Conservation (phyloP, 768 basidiomycete genomes). For the Polyporus arcularius region DNA sequence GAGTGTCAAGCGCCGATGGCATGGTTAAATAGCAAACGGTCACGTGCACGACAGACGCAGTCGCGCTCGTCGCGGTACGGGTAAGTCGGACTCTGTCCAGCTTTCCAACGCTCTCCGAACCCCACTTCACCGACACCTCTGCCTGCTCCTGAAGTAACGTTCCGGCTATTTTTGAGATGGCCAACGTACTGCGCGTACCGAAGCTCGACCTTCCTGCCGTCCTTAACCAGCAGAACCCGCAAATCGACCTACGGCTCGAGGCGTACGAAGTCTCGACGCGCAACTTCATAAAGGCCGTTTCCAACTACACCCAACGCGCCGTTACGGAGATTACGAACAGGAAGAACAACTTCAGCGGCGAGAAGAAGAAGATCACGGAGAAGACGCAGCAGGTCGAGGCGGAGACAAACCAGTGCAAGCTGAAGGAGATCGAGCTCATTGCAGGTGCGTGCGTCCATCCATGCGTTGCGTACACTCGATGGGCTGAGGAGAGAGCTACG, state of each 20-base stretch:
- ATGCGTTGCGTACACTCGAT: background rate
- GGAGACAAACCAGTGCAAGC: slow-evolving; percentile 75
- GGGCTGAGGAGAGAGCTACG: background rate
- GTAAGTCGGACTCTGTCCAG: too few relatives aligned
- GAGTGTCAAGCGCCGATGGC: too few relatives aligned
- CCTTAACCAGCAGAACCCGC: slow-evolving; percentile 53
- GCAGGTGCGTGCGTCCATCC: slow-evolving; percentile 51
- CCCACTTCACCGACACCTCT: too few relatives aligned
- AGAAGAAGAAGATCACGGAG: slow-evolving; percentile 65
- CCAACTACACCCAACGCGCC: slow-evolving; percentile 71
- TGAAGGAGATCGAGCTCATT: slow-evolving; percentile 77
- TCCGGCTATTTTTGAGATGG: slow-evolving; percentile 7
- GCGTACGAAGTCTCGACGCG: slow-evolving; percentile 66
- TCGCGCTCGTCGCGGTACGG: too few relatives aligned
- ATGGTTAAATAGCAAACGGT: too few relatives aligned
- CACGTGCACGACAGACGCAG: too few relatives aligned
- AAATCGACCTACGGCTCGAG: slow-evolving; percentile 63
- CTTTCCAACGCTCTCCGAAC: too few relatives aligned
- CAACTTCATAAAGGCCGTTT: slow-evolving; percentile 72
- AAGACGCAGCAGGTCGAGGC: slow-evolving; percentile 61
- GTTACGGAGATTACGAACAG: slow-evolving; percentile 69
- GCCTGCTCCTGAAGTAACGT: too few relatives aligned
- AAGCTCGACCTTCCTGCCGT: slow-evolving; percentile 64
- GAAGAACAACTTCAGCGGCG: slow-evolving; percentile 57
- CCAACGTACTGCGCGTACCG: slow-evolving; percentile 33